Conservation (phyloP, 805 yeast genomes). For the Alloascoidea hylecoeti region DNA sequence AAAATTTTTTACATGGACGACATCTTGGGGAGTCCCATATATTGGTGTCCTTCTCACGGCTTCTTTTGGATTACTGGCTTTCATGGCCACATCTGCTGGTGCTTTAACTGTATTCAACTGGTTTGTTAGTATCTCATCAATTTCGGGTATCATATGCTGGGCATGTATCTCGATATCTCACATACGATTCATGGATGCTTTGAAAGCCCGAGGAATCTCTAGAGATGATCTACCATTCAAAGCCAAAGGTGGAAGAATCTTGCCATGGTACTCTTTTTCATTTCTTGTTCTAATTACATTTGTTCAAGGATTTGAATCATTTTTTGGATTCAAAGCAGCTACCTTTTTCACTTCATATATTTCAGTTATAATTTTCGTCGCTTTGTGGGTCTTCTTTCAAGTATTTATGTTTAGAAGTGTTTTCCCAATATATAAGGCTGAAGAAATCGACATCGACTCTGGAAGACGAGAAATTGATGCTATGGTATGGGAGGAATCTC, state of each 20-base stretch:
- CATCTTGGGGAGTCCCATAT: constrained; percentile 47
- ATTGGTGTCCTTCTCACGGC: constrained; percentile 42
- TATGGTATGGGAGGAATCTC: constrained; percentile 40
- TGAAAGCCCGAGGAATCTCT: constrained; percentile 41
- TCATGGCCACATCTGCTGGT: constrained; percentile 35
- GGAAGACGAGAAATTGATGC: constrained; percentile 54
- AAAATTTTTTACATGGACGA: constrained; percentile 30
- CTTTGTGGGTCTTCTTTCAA: constrained; percentile 32
- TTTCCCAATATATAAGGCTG: constrained; percentile 3
- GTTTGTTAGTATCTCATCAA: constrained; percentile 65
- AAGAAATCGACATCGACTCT: constrained; percentile 53
- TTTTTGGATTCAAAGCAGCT: constrained; percentile 34
- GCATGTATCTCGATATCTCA: constrained; percentile 1
- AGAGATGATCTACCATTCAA: constrained; percentile 57
- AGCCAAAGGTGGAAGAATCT: constrained; percentile 46
- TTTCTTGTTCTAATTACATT: constrained; percentile 38
- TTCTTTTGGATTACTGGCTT: constrained; percentile 49
- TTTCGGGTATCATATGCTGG: constrained; percentile 52
- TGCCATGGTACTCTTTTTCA: constrained; percentile 42
- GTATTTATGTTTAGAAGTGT: not conserved
- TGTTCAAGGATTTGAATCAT: constrained; percentile 53
- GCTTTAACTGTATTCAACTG: constrained; percentile 53
- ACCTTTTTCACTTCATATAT: constrained; percentile 53
- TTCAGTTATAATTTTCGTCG: constrained; percentile 43
- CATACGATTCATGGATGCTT: constrained; percentile 31